These are phyloP conservation scores for Actinomucor elegans DNA, from an alignment of 371 early-diverging fungal species.

Conservation along the genomic window DNA sequence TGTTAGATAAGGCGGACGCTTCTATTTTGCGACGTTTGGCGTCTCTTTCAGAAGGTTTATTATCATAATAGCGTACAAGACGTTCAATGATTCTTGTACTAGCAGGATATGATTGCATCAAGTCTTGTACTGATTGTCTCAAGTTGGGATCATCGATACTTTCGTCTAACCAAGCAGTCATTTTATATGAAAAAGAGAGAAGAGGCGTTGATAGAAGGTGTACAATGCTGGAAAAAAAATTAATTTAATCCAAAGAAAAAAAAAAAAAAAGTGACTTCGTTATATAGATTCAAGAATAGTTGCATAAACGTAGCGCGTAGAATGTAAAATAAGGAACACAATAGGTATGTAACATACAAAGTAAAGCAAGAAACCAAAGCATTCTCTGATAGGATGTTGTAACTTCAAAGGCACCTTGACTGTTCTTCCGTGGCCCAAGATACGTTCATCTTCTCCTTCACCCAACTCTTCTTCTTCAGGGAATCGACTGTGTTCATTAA, in stretches of 20 bases:
- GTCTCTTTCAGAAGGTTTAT: slow-evolving; percentile 25
- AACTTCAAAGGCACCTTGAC: slow-evolving; percentile 14
- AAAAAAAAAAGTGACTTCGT: no score
- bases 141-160: slow-evolving; percentile 35
- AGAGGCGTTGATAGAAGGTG: no score
- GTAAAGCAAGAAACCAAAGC: slow-evolving; percentile 16
- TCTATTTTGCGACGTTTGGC: slow-evolving; percentile 32
- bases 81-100: slow-evolving; percentile 31
- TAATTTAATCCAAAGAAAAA: neutral
- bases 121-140: slow-evolving; percentile 25
- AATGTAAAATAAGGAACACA: neutral
- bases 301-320: slow-evolving; percentile 2
- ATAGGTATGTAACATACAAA: slow-evolving; percentile 20
- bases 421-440: slow-evolving; percentile 13
- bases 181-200: slow-evolving; percentile 2
- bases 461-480: slow-evolving; percentile 27
- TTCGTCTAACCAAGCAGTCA: slow-evolving; percentile 23
- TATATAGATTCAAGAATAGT: neutral
- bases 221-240: slow-evolving; percentile 1
- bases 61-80: slow-evolving; percentile 29
- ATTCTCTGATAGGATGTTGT: slow-evolving; percentile 16
- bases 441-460: slow-evolving; percentile 5
- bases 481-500: slow-evolving; percentile 73
- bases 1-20: neutral
- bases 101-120: slow-evolving; percentile 30